phyloP scores from a whole-genome alignment of 2,329 filamentous ascomycete species.

The Stromatinia cepivora region DNA sequence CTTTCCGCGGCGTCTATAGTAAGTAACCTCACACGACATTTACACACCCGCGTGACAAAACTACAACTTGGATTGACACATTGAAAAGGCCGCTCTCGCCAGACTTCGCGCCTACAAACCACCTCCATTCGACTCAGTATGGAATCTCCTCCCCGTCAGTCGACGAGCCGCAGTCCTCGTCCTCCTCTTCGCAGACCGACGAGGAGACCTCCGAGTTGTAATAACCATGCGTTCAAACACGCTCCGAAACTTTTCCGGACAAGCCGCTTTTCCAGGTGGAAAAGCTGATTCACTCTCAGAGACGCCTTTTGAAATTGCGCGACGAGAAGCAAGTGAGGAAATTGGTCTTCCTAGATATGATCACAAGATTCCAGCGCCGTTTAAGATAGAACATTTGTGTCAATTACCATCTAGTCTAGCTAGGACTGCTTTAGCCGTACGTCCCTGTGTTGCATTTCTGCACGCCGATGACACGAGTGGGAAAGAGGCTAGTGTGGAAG shows the following conservation, averaged over 20 bases:
- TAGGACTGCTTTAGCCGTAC: conserved; percentile 70
- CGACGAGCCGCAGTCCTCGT: conserved; percentile 85
- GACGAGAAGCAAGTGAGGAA: conserved; percentile 88
- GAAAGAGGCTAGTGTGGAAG: conserved; percentile 56
- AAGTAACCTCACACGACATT: conserved; percentile 18
- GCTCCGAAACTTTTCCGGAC: conserved; percentile 71
- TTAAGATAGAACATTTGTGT: conserved; percentile 84
- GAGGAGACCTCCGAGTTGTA: conserved; percentile 73
- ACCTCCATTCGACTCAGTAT: conserved; percentile 58
- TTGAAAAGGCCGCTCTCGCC: conserved; percentile 46
- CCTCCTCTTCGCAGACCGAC: conserved; percentile 80
- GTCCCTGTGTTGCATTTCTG: conserved; percentile 76
- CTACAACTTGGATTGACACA: not conserved
- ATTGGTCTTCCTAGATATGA: conserved; percentile 82
- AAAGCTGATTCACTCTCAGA: conserved; percentile 61
- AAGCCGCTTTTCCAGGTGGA: conserved; percentile 84
- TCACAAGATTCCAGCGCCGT: conserved; percentile 68
- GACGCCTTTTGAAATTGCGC: conserved; percentile 75
- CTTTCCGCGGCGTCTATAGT: conserved; percentile 38
- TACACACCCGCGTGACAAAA: not conserved
- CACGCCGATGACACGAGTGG: conserved; percentile 56
- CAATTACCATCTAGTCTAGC: conserved; percentile 76
- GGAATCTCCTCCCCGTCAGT: conserved; percentile 60
- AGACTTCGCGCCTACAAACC: conserved; percentile 61
- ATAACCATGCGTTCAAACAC: conserved; percentile 67